Base-by-base conservation (phyloP, 2,329 filamentous ascomycete genomes). In the Colletotrichum eleusines region DNA sequence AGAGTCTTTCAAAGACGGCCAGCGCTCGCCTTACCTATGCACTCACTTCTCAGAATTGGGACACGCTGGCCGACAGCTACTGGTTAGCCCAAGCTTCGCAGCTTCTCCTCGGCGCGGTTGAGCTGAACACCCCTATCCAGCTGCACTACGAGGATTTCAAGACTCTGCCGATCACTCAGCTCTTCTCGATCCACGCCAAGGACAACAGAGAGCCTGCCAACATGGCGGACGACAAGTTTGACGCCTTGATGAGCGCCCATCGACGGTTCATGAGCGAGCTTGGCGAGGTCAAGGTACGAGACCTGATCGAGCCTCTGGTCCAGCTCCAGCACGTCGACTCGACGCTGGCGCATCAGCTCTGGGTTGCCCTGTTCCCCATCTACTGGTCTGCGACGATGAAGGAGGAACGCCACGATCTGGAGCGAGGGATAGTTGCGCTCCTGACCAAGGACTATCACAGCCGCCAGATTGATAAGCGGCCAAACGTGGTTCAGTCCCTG, bases 1-100 rank as follows among this genome's bases (percentile, higher is more conserved):
- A 92, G 81, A 97, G 94, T 78, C 85, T 99, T 74, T 97, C 94
- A n/a, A 93, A 95, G 77, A 94, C 94, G 9, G 95, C 95, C 0
- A 97, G 92, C 76, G 93, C 94, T 69, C 91, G 97, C 46, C 86
- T 99, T 48, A 92, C 92, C 71, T 98, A 98, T 81, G 92, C 98
- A 5, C 88, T 99, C 66, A 91, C 91, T 0, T 92, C 93, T 31
- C 97, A 99, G 79, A 98, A 98, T 76, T 99, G 96, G 96, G 95
- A 98, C 78, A 97, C 94, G 0, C 86, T 99, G 58, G 91, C 90
- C 2, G 96, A 99, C 76, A 97, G 94, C 1, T 99, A 97, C 83
- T 99, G 97, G 97, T 85, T 99, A 60, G 92, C 94, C 50, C 96
- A 99, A 81, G 95, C 97, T 42, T 94, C 94, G 23, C 96, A 99